Evolutionary conservation across 139 green algal genomes (phyloP).

Genomic region (Mychonastes homosphaera): DNA sequence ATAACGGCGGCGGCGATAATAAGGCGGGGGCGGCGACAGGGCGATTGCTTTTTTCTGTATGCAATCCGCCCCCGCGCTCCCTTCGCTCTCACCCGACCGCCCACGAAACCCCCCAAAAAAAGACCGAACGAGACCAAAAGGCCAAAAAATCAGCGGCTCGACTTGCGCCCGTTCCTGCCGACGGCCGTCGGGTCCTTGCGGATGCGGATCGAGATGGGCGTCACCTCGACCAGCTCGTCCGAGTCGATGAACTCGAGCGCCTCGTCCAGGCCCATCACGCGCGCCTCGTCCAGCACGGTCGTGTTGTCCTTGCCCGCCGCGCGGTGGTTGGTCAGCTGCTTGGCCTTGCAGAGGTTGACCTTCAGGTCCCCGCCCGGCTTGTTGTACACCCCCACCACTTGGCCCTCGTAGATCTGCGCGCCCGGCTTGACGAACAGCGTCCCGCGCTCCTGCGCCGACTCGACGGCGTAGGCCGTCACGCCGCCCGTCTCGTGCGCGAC

Average conservation of each 20-base stretch:
- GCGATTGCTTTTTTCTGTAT: no score
- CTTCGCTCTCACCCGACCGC: no score
- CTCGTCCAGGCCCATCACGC: slow-evolving; percentile 82
- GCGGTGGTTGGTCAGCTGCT: slow-evolving; percentile 85
- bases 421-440: slow-evolving; percentile 78
- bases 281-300: slow-evolving; percentile 54
- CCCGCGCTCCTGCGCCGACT: slow-evolving; percentile 81
- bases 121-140: no score
- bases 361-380: slow-evolving; percentile 84
- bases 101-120: no score
- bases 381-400: slow-evolving; percentile 92
- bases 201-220: slow-evolving; percentile 74
- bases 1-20: no score
- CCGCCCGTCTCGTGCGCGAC: slow-evolving; percentile 77
- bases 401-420: slow-evolving; percentile 82
- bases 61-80: no score
- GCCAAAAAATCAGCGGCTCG: no score
- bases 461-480: slow-evolving; percentile 78
- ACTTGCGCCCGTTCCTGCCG: not conserved
- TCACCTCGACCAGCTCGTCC: slow-evolving; percentile 92
- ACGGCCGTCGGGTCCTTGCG: slow-evolving; percentile 60
- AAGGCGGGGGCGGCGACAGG: no score
- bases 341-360: slow-evolving; percentile 96
- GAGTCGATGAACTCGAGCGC: slow-evolving; percentile 91
- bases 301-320: slow-evolving; percentile 59